phyloP scores from a whole-genome alignment of 2,329 filamentous ascomycete species.

The Aspergillus arachidicola region DNA sequence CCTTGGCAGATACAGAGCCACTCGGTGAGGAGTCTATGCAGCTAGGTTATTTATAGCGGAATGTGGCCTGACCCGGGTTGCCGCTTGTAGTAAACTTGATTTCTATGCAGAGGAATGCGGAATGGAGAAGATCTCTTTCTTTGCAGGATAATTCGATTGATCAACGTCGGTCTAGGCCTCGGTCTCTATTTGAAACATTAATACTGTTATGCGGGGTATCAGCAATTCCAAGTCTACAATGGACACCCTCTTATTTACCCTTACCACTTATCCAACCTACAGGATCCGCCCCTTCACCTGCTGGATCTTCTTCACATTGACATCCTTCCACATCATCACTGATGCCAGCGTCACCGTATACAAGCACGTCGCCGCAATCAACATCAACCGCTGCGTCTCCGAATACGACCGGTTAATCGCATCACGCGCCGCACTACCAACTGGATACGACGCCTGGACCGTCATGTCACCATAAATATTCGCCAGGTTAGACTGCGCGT shows the following conservation, averaged over 20 bases:
- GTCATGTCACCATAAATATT: constrained; percentile 30
- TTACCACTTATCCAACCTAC: not conserved
- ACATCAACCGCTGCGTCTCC: constrained; percentile 30
- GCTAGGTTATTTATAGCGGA: too few relatives aligned
- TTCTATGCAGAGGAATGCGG: too few relatives aligned
- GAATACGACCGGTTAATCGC: constrained; percentile 40
- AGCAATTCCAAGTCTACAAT: not conserved
- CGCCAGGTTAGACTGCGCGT: constrained; percentile 19
- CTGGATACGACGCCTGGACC: constrained; percentile 30
- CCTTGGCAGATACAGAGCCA: too few relatives aligned
- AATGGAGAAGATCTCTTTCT: too few relatives aligned
- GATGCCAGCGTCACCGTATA: constrained; percentile 8
- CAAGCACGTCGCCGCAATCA: constrained; percentile 36
- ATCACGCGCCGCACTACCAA: constrained; percentile 29
- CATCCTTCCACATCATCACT: constrained; percentile 12
- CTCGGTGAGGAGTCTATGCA: too few relatives aligned
- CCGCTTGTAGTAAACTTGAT: too few relatives aligned
- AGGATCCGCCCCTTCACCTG: constrained; percentile 13
- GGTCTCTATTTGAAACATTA: not conserved
- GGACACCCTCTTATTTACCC: not conserved
- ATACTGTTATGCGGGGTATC: not conserved
- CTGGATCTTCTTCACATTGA: constrained; percentile 10
- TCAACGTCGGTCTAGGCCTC: not conserved
- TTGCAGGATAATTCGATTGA: too few relatives aligned
- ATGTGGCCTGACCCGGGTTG: too few relatives aligned